Evolutionary conservation across 1,139 yeast genomes (phyloP).

Genomic region (Kluyveromyces sp.): DNA sequence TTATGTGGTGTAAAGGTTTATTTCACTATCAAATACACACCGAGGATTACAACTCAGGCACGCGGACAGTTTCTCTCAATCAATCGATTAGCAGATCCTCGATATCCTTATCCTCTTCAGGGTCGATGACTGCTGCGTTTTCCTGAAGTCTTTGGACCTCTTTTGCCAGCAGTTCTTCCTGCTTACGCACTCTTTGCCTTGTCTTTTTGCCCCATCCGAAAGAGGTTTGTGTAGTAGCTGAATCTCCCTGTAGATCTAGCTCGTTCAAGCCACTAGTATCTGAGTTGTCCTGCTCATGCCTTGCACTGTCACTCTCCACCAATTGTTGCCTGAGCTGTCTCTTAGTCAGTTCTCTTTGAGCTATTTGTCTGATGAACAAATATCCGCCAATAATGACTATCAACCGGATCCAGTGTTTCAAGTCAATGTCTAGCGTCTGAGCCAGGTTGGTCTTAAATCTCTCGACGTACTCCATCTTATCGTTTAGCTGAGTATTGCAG

Average conservation of each 20-base stretch:
- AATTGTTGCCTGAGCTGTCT: slow-evolving; percentile 48
- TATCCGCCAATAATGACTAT: slow-evolving; percentile 43
- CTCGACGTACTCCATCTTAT: slow-evolving; percentile 11
- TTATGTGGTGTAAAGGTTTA: not conserved
- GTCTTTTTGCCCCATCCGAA: slow-evolving; percentile 82
- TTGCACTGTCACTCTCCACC: slow-evolving; percentile 37
- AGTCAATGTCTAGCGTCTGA: slow-evolving; percentile 30
- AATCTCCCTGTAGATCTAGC: slow-evolving; percentile 31
- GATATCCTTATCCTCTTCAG: slow-evolving; percentile 61
- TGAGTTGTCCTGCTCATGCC: slow-evolving; percentile 33
- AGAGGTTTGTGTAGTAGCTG: slow-evolving; percentile 29
- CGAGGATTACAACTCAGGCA: not conserved
- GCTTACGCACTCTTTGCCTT: slow-evolving; percentile 48
- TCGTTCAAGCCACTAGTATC: slow-evolving; percentile 36
- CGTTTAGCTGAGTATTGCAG: too few relatives aligned
- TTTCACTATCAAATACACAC: not conserved
- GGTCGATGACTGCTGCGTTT: slow-evolving; percentile 39
- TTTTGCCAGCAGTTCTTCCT: slow-evolving; percentile 47
- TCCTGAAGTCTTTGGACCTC: slow-evolving; percentile 39
- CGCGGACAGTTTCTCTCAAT: slow-evolving; percentile 2
- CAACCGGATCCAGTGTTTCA: slow-evolving; percentile 35
- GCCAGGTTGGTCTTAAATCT: slow-evolving; percentile 12
- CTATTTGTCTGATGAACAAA: slow-evolving; percentile 38
- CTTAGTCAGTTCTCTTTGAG: slow-evolving; percentile 39
- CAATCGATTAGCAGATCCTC: slow-evolving; percentile 56